Base-by-base conservation (phyloP, 768 basidiomycete genomes). In the Termitomyces sp. region DNA sequence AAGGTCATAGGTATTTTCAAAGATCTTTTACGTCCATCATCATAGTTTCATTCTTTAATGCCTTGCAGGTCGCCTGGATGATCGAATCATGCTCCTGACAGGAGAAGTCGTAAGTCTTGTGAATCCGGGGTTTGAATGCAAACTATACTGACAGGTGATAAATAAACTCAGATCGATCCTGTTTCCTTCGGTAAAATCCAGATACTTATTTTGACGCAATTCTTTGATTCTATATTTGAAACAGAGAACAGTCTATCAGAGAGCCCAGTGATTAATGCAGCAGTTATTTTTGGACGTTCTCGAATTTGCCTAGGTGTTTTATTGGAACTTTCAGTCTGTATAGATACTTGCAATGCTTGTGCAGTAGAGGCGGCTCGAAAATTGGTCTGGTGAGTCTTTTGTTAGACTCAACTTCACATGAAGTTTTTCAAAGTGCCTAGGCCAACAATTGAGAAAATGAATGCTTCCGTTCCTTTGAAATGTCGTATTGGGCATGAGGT, bases 61-160 rank as follows among this genome's bases (percentile, higher is more conserved):
- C 6, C 2, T 6, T 26, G 3, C 26, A 56, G 55, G 55, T 24
- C 55, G 55, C 10, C n/a, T 47, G 24, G 55, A 56, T 27, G 44
- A 56, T 56, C 55, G 41, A 29, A 47, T 48, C 7, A 56, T 56
- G 31, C 55, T 56, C 12, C n/a, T 26, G 6, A 39, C 55, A 5
- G 55, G 55, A 20, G 46, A 56, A 56, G 36, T 41, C n/a, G 55
- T 56, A 27, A 26, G 24, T n/a, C n/a, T n/a, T n/a, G n/a, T n/a
- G n/a, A n/a, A n/a, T 37, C 6, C 18, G 37, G 16, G 16, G 16
- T 1, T 22, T 0, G 22, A 43, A 24, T 12, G 5, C 43, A 14
- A 16, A 26, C 6, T 26, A 16, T 46, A 26, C 9, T 26, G 6
- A 39, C 41, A 20, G 20, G 39, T 9, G 3, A 20, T 42, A n/a